Conservation (phyloP, 768 basidiomycete species). For the Xerocomellus dryophilus region DNA sequence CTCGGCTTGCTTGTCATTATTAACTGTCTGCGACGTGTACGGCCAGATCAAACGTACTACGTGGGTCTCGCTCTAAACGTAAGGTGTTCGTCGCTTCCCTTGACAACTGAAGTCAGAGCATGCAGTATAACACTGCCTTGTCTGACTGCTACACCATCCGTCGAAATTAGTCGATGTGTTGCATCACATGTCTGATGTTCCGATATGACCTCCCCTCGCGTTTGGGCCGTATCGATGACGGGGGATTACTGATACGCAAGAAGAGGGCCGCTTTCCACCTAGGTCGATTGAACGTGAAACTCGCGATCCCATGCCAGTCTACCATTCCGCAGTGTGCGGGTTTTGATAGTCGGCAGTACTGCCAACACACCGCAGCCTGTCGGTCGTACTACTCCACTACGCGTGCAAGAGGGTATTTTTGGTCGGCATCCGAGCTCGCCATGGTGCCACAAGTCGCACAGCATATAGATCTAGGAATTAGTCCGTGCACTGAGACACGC, state of each 20-base stretch:
- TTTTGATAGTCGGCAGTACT: neutral
- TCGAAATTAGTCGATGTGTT: constrained; percentile 1
- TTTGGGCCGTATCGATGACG: constrained; percentile 7
- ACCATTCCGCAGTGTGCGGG: neutral
- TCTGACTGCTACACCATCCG: neutral
- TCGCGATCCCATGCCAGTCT: constrained; percentile 1
- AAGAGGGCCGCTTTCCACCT: neutral
- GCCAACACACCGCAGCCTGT: neutral
- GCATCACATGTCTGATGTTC: constrained; percentile 5
- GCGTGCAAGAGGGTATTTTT: neutral
- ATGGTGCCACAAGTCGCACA: neutral
- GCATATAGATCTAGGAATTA: neutral
- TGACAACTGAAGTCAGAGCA: neutral
- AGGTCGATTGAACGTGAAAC: constrained; percentile 17
- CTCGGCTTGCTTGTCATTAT: neutral
- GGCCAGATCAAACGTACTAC: neutral
- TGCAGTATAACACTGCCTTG: neutral
- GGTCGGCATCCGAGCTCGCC: constrained; percentile 1
- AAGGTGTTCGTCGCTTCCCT: neutral
- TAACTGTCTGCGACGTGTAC: neutral
- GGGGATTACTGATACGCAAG: neutral
- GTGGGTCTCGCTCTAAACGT: neutral
- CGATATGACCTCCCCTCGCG: neutral
- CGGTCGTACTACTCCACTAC: constrained; percentile 1
- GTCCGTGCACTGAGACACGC: constrained; percentile 8